Base-by-base conservation (phyloP, 306 rosid genomes). In the Neltuma alba region DNA sequence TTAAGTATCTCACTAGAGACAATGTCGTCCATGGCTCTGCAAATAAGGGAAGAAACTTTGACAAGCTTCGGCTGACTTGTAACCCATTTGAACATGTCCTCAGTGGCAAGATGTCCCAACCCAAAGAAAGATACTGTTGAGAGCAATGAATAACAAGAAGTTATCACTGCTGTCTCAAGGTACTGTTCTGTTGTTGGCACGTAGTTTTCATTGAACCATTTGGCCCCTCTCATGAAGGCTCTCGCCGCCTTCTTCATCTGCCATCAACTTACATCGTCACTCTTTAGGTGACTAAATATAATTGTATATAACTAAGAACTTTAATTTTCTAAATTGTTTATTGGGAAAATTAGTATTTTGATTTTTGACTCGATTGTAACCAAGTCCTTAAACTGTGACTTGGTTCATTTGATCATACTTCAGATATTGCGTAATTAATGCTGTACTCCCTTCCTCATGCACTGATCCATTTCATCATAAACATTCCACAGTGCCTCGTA, bases 11-110 rank as follows among this genome's bases (percentile, higher is more conserved):
- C 74, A 13, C 67, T 78, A 25, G 88, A 74, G 4, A 76, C 85
- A 3, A 86, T 82, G 71, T 88, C 92, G 23, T 86, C 84, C 89
- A 81, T 85, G 62, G 86, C 81, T 69, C 87, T 78, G 9, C 81
- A 36, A 72, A 88, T 9, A 0, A 72, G 14, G 2, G 76, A 7
- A 27, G 83, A 25, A 48, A 83, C 86, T 50, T 9, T 45, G 2
- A 85, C 27, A 9, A 83, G 62, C 42, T 81, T 83, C 11, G 91
- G 85, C 31, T 37, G 14, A 27, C 60, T 72, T 23, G 71, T 44
- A 0, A 72, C 44, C 86, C 91, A 88, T 13, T 85, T 70, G n/a
- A 88, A 83, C 63, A 73, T 45, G 15, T 83, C 81, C 31, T 82
- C 69, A 2, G 85, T 76, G 1, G 52, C 84, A 5, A 13, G 20